Evolutionary conservation across 495 filamentous ascomycete genomes (phyloP).

Genomic region (Hypoxylon rickii): DNA sequence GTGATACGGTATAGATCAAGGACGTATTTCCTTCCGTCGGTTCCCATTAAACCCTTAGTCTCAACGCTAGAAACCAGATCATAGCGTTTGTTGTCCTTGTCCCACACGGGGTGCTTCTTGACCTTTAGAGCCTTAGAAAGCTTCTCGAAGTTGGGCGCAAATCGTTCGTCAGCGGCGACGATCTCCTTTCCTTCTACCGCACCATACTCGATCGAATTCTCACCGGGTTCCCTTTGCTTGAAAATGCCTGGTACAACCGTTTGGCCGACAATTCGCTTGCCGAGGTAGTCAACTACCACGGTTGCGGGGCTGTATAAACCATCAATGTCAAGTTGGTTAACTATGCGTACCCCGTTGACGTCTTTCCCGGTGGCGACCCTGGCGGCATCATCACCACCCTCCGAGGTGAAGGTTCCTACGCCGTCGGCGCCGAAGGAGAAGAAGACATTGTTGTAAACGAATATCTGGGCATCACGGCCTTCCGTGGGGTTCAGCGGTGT

Average conservation of each 20-base stretch:
- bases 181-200: constrained; percentile 97
- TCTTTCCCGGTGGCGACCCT: constrained; percentile 97
- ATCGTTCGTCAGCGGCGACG: constrained; percentile 84
- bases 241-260: constrained; percentile 99
- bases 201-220: constrained; percentile 98
- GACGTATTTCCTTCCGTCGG: constrained; percentile 95
- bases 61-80: constrained; percentile 96
- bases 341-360: constrained; percentile 86
- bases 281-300: constrained; percentile 94
- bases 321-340: constrained; percentile 95
- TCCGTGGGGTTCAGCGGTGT: constrained; percentile 97
- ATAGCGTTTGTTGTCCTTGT: constrained; percentile 88
- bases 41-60: constrained; percentile 97
- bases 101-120: constrained; percentile 97
- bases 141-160: constrained; percentile 84
- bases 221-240: constrained; percentile 94
- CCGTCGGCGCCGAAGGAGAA: constrained; percentile 98
- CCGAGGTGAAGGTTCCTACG: constrained; percentile 92
- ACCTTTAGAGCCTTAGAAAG: constrained; percentile 83
- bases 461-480: constrained; percentile 90
- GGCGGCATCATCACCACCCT: constrained; percentile 97
- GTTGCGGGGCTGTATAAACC: constrained; percentile 95
- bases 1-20: constrained; percentile 95
- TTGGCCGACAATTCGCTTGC: constrained; percentile 96
- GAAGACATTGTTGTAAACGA: constrained; percentile 99